Evolutionary conservation across 331 rosid genomes (phyloP), one percentile per base, ranked within the genome.

Genomic region (Quercus tomentella): DNA sequence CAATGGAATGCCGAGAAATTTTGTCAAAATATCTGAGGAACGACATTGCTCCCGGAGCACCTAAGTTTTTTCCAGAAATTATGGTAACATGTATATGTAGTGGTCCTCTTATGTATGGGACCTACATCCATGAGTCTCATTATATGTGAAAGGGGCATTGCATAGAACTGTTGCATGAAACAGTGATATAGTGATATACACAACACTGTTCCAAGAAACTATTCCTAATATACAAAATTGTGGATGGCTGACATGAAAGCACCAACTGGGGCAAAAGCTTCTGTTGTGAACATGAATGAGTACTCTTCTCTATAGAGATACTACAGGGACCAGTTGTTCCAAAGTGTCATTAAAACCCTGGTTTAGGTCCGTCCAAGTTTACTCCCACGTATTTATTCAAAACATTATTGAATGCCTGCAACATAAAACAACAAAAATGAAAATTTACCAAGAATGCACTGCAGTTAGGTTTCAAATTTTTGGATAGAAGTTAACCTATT

Each of bases 321-420:
- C 82, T 55, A 45, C 26, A 15, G 58, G 89, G 83, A 79, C 84
- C 84, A 82, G 56, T 78, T 86, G 73, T 73, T 69, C 72, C 78
- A 65, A 54, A 71, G 65, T 51, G 58, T 84, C 80, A 65, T 82
- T 84, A 76, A 67, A 69, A 17, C 77, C 83, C 58, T n/a, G 79
- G 75, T 82, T 87, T 88, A 78, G 85, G 86, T 88, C 86, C 86
- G 71, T 84, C 86, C 72, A 88, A 84, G 76, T 89, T 84, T 61
- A 84, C 89, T 81, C 94, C 92, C 85, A 88, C 80, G 76, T 86
- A 91, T 84, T 92, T 94, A 75, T 88, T 93, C 89, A 87, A 79
- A 73, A 91, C 93, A 23, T 82, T 91, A 84, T 84, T 88, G 85
- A 83, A 90, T 68, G 88, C 97, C 97, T 94, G 92, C 81, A 81